phyloP scores from a whole-genome alignment of 768 basidiomycete genomes.

The Trichaptum fuscoviolaceum region DNA sequence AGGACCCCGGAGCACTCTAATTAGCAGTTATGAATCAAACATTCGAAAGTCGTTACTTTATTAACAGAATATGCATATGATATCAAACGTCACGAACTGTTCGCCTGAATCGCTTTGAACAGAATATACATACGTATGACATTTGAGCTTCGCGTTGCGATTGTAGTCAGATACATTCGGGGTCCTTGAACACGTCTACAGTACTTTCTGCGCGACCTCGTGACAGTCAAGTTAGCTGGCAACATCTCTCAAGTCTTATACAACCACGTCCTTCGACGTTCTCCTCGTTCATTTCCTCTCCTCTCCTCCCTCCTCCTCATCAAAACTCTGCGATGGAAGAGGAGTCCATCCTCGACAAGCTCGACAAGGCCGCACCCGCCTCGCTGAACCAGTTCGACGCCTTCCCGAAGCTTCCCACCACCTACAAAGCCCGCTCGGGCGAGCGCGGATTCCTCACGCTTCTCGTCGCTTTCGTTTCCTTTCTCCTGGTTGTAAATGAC shows the following conservation, averaged over 20 bases:
- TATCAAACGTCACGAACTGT: not conserved
- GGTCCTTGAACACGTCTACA: not conserved
- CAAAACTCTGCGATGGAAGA: not conserved
- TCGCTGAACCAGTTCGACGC: slow-evolving; percentile 78
- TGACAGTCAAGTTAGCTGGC: not conserved
- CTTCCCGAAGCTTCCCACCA: slow-evolving; percentile 78
- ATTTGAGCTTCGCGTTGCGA: not conserved
- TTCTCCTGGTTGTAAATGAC: slow-evolving; percentile 82
- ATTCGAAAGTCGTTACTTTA: not conserved
- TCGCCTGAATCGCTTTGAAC: not conserved
- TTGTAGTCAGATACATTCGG: not conserved
- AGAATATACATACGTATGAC: not conserved
- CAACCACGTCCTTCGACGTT: not conserved
- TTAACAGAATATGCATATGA: no score
- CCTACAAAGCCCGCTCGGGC: slow-evolving; percentile 76
- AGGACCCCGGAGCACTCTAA: not conserved
- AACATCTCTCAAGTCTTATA: not conserved
- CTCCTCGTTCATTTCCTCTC: not conserved
- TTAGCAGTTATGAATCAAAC: not conserved
- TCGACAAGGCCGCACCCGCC: slow-evolving; percentile 58
- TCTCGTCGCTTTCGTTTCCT: slow-evolving; percentile 58
- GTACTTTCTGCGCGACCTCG: not conserved
- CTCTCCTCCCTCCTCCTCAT: not conserved
- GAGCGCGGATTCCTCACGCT: slow-evolving; percentile 79
- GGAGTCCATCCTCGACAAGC: slow-evolving; percentile 47